phyloP scores from a whole-genome alignment of 768 basidiomycete species.

The Suillus lakei region DNA sequence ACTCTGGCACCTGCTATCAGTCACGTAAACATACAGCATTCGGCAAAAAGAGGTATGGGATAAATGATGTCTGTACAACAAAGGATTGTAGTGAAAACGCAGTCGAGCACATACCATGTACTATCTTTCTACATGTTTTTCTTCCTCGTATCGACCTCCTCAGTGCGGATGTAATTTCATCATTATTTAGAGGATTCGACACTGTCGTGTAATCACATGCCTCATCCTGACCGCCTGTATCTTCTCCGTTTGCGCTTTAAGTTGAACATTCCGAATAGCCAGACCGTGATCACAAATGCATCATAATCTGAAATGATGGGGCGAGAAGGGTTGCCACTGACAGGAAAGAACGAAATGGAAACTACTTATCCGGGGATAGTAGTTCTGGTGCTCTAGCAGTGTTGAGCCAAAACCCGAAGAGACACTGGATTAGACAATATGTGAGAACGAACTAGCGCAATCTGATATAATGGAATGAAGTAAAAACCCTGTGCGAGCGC shows the following conservation, averaged over 20 bases:
- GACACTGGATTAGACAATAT: neutral
- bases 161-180: constrained; percentile 48
- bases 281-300: constrained; percentile 69
- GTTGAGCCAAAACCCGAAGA: neutral
- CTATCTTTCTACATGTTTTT: constrained; percentile 54
- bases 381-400: neutral
- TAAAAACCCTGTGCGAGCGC: neutral
- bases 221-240: constrained; percentile 36
- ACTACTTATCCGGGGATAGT: constrained; percentile 49
- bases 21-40: constrained; percentile 5
- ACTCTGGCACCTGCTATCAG: constrained; percentile 39
- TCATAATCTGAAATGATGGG: constrained; percentile 54
- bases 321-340: constrained; percentile 45
- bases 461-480: neutral
- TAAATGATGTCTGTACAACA: neutral
- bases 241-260: constrained; percentile 55
- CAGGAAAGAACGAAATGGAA: constrained; percentile 76
- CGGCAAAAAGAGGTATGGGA: constrained; percentile 10
- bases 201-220: constrained; percentile 72
- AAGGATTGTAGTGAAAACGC: neutral
- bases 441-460: neutral
- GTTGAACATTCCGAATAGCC: constrained; percentile 52
- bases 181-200: constrained; percentile 64
- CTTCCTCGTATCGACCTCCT: constrained; percentile 36
- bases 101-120: constrained; percentile 36